Evolutionary conservation across 768 basidiomycete genomes (phyloP), one percentile per base, ranked within the genome.

Genomic region (Xerocomus spinulosus): DNA sequence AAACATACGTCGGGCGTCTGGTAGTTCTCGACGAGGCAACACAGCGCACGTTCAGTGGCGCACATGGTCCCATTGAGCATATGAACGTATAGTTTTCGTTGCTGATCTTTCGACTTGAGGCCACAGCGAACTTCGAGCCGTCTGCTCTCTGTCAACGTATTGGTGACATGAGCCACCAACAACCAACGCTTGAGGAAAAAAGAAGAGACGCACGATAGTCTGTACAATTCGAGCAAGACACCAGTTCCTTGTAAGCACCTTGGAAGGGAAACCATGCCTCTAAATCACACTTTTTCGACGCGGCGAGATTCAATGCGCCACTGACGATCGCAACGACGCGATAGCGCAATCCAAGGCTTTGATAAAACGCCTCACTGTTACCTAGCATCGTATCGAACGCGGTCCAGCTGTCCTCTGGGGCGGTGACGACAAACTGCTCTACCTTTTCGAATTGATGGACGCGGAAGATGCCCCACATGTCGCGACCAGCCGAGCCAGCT

Each of bases 221-320:
- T 18, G 95, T 97, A 73, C 96, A 99, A 67, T 99, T 99, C 64
- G 91, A 93, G 67, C 92, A 94, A 56, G 90, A 93, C 30, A 98
- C 96, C 34, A 99, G 74, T 74, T 99, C 96, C 76, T 98, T 99
- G 75, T 94, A 93, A 43, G 77, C 84, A 42, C 83, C 83, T 70
- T 98, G 96, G 80, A 91, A 97, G 2, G 96, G 96, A 79, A 99
- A 99, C 91, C 93, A 99, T 49, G 96, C 96, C 70, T 99, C 96
- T 50, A 99, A 68, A 69, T 99, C 96, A 66, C 85, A 92, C 73
- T 99, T 99, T 73, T 96, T 92, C 42, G 94, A 81, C 20, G 96
- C 96, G 0, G 96, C 96, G 56, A 98, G 78, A 70, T 99, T 99
- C 56, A 99, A 73, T 25, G 94, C 96, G 14, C 96, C 92, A 37